A percentile compares a stretch with the other conserved stretches of the same genome.
Evolutionary conservation across 163 green algal species (phyloP).

Genomic region (Chloromonas sp.): DNA sequence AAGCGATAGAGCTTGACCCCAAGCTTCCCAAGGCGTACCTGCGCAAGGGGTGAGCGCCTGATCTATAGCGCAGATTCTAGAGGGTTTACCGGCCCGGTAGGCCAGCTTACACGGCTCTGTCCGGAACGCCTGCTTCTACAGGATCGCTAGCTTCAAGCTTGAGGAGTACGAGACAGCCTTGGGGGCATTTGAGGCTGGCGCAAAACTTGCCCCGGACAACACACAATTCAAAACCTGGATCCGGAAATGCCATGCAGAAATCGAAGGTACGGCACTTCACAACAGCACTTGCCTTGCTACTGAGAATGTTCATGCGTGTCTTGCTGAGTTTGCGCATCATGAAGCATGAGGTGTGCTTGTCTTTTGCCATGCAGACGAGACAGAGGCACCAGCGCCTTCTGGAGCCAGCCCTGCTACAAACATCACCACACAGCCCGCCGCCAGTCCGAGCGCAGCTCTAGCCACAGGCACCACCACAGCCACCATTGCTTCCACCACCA

Average conservation of each 20-base stretch:
- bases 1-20: slow-evolving; percentile 61
- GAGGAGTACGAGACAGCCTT: slow-evolving; percentile 81
- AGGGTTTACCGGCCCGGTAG: too few species aligned
- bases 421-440: too few species aligned
- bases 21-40: slow-evolving; percentile 52
- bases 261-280: slow-evolving; percentile 42
- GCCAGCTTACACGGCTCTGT: too few species aligned
- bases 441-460: neutral
- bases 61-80: too few species aligned
- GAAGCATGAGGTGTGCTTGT: too few species aligned
- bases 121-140: slow-evolving; percentile 22
- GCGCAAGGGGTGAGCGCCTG: slow-evolving; percentile 53
- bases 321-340: too few species aligned
- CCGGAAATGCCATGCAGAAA: slow-evolving; percentile 69
- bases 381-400: neutral
- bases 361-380: neutral
- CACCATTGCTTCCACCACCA: neutral
- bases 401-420: too few species aligned
- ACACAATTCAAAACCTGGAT: slow-evolving; percentile 63
- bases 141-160: slow-evolving; percentile 62
- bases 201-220: slow-evolving; percentile 41
- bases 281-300: slow-evolving; percentile 1
- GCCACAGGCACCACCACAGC: neutral
- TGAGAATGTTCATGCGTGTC: too few species aligned
- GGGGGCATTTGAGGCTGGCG: slow-evolving; percentile 55